phyloP scores from a whole-genome alignment of 139 green algal genomes.

The Chlamydomonas applanata region DNA sequence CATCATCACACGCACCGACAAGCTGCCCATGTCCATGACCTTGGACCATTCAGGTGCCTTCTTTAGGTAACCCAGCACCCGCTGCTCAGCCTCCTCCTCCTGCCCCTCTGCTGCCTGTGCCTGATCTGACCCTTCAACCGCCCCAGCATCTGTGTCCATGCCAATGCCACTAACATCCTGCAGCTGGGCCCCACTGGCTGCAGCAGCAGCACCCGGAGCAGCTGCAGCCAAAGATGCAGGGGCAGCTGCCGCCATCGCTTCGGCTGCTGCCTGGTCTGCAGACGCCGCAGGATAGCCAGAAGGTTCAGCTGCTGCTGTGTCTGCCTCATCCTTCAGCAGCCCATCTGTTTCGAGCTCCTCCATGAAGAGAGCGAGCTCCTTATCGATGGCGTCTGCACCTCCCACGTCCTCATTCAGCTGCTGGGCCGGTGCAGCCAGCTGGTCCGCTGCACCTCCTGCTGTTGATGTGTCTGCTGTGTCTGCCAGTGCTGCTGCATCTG shows the following conservation, averaged over 20 bases:
- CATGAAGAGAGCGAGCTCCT: constrained; percentile 74
- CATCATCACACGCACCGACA: neutral
- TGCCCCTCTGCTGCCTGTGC: neutral
- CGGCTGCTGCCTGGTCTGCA: constrained; percentile 7
- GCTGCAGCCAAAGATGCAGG: constrained; percentile 3
- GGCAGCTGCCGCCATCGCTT: constrained; percentile 4
- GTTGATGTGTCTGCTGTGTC: too few species aligned
- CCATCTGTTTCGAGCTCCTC: constrained; percentile 69
- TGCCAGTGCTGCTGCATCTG: too few species aligned
- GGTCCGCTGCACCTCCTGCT: too few species aligned
- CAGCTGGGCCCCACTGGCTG: neutral
- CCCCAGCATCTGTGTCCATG: neutral
- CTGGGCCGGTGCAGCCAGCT: neutral
- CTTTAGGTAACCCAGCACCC: constrained; percentile 57
- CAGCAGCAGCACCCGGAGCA: neutral
- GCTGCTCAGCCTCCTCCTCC: constrained; percentile 49
- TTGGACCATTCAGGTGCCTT: constrained; percentile 49
- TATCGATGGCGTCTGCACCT: neutral
- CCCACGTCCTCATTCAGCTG: constrained; percentile 11
- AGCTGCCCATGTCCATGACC: neutral
- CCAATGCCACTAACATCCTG: too few species aligned
- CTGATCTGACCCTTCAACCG: neutral
- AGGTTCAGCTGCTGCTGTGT: neutral
- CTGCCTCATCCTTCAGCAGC: constrained; percentile 51
- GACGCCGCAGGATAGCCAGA: too few species aligned